These are phyloP conservation scores for Erodium maritimum DNA, from an alignment of 345 rosid genomes.

Conservation along the genomic window DNA sequence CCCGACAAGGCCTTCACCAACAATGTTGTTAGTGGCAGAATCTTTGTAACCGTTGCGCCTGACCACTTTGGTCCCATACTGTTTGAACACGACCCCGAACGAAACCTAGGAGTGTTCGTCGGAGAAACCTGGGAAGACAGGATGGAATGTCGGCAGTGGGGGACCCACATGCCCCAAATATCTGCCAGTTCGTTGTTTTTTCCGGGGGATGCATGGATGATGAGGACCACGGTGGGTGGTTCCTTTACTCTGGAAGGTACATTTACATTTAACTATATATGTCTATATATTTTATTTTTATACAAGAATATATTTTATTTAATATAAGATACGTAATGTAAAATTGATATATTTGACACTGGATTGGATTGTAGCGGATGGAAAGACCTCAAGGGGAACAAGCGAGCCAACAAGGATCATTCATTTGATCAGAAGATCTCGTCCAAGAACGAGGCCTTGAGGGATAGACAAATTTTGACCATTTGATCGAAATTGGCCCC, in stretches of 20 bases:
- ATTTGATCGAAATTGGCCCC: too few relatives aligned
- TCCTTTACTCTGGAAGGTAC: slow-evolving; percentile 67
- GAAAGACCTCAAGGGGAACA: slow-evolving; percentile 65
- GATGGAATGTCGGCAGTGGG: slow-evolving; percentile 62
- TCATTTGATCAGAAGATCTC: slow-evolving; percentile 59
- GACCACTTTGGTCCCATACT: slow-evolving; percentile 65
- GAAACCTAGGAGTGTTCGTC: slow-evolving; percentile 51
- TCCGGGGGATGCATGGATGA: slow-evolving; percentile 67
- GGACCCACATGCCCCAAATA: slow-evolving; percentile 48
- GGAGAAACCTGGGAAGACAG: slow-evolving; percentile 56
- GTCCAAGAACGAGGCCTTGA: slow-evolving; percentile 44
- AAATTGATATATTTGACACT: too few relatives aligned
- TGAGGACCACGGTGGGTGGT: slow-evolving; percentile 87
- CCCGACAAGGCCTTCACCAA: slow-evolving; percentile 62
- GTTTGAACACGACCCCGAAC: slow-evolving; percentile 49
- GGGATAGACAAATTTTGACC: too few relatives aligned
- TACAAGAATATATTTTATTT: too few relatives aligned
- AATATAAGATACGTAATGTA: too few relatives aligned
- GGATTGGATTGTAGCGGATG: slow-evolving; percentile 55
- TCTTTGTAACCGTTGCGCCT: slow-evolving; percentile 39
- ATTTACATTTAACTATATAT: background rate
- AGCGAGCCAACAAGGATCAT: slow-evolving; percentile 51
- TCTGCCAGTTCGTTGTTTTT: slow-evolving; percentile 59
- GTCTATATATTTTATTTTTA: too few relatives aligned
- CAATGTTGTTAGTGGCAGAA: slow-evolving; percentile 70